Base-by-base conservation (phyloP, 2,329 filamentous ascomycete genomes). In the Epichloe hybrida region DNA sequence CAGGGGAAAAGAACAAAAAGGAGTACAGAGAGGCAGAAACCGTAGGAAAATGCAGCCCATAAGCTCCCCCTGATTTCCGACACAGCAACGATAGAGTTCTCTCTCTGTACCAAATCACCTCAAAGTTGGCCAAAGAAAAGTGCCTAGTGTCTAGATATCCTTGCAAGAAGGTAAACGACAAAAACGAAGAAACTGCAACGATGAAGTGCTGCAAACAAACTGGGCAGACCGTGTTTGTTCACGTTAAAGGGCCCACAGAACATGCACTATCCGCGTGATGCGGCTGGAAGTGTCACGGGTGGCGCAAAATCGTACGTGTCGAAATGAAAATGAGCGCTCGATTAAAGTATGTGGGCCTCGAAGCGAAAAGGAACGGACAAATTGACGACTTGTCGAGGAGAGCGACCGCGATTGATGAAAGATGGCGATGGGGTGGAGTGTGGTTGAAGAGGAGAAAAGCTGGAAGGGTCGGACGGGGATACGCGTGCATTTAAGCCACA, bases 21-120 rank as follows among this genome's bases (percentile, higher is more conserved):
- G 63, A 66, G 66, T 69, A 69, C 67, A 69, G 62, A 61, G 34
- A 61, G 64, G 64, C 64, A 58, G 58, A 58, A 58, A 61, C 64
- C 62, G 62, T 60, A 66, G 61, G 50, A 52, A 52, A 49, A 45
- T 40, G 60, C 54, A 62, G 57, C 62, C 65, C 61, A 57, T 59
- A 61, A 61, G 54, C 65, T 66, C 66, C 61, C 65, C 65, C 65
- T 64, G 64, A 60, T 58, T 62, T 63, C 61, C 64, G 56, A 59
- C 61, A 60, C 62, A 66, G 61, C 61, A 61, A 61, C 45, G 41
- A 51, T 53, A 54, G 55, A 52, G 58, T 48, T 48, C 50, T 63
- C 62, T 59, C 62, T 59, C 56, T 58, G 59, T 55, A 60, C 61
- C 62, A 63, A 56, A 51, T 48, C 53, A 40, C 58, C 60, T 56